Evolutionary conservation across 441 rosid species (phyloP), one percentile per base, ranked within the genome.

Genomic region (Corymbia citriodora): DNA sequence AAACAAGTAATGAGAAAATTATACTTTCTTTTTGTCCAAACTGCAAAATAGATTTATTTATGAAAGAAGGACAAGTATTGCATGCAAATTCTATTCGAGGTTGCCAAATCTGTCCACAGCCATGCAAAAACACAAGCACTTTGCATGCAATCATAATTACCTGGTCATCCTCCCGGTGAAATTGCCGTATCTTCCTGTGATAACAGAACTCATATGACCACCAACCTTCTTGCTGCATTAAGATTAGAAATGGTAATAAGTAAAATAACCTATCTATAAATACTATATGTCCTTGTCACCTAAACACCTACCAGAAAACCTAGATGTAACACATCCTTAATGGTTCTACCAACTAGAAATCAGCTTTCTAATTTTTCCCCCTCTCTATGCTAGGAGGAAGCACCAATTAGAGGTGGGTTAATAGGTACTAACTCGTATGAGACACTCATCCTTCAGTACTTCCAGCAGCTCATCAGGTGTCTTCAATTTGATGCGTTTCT

Each of bases 131-230:
- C 29, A 48, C 40, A 19, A 40, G 83, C 83, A 74, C 83, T 40
- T 36, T 29, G 10, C 49, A 74, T 19, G 83, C 83, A 74, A 74
- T 40, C 11, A 52, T 53, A 57, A 87, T 45, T 91, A 96, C 99
- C 98, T 93, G 95, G 13, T 94, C 96, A 82, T 94, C 98, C 88
- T 97, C 98, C 91, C 94, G 0, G 91, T 96, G 99, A 57, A 98
- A 88, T 91, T 97, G 99, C 68, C 97, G 93, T 57, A 97, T 89
- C 88, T 31, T 53, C 90, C 89, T 91, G 68, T 92, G 94, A 91
- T 95, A 96, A 94, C 99, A 98, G 93, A 97, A 96, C 91, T 97
- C 99, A 91, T 97, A 98, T 27, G 98, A 94, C 99, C 99, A 97
- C 99, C 99, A 98, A 94, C 98, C 99, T 88, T 98, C 99, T 96